These are phyloP conservation scores for Avena atlantica DNA, from an alignment of 176 grass and related monocot species.

Conservation along the genomic window DNA sequence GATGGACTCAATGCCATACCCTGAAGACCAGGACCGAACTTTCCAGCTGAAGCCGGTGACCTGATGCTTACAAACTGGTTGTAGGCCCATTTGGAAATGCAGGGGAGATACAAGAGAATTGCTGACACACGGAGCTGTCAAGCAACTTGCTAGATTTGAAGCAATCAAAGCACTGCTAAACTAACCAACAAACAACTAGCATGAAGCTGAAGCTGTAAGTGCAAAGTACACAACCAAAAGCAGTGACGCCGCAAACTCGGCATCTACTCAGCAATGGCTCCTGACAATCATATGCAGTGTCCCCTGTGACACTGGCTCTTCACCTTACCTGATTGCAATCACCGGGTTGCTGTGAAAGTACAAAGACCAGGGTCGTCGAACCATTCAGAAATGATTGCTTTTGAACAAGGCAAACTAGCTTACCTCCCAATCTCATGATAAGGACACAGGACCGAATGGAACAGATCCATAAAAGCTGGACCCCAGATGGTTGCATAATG, in stretches of 20 bases:
- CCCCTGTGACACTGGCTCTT: slow-evolving; percentile 3
- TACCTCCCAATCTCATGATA: slow-evolving; percentile 23
- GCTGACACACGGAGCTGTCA: slow-evolving; percentile 18
- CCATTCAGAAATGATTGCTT: neutral
- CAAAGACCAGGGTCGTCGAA: too few species aligned
- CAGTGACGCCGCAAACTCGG: slow-evolving; percentile 7
- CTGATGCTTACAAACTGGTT: neutral
- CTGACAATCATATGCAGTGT: slow-evolving; percentile 6
- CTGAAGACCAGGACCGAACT: neutral
- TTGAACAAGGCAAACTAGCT: neutral
- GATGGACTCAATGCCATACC: neutral
- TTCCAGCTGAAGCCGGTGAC: neutral
- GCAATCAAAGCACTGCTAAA: slow-evolving; percentile 33
- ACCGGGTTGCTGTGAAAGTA: neutral
- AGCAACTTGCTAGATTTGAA: slow-evolving; percentile 13
- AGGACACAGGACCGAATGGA: neutral
- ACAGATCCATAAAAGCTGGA: slow-evolving; percentile 26
- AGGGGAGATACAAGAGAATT: neutral
- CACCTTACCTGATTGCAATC: slow-evolving; percentile 8
- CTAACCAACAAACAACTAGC: slow-evolving; percentile 22
- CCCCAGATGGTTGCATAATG: slow-evolving; percentile 9
- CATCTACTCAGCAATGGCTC: neutral
- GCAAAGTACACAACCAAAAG: slow-evolving; percentile 23
- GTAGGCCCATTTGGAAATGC: slow-evolving; percentile 17
- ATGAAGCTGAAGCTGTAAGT: slow-evolving; percentile 35